Evolutionary conservation across 306 rosid species (phyloP), one percentile per base, ranked within the genome.

Genomic region (Trifolium fragiferum): DNA sequence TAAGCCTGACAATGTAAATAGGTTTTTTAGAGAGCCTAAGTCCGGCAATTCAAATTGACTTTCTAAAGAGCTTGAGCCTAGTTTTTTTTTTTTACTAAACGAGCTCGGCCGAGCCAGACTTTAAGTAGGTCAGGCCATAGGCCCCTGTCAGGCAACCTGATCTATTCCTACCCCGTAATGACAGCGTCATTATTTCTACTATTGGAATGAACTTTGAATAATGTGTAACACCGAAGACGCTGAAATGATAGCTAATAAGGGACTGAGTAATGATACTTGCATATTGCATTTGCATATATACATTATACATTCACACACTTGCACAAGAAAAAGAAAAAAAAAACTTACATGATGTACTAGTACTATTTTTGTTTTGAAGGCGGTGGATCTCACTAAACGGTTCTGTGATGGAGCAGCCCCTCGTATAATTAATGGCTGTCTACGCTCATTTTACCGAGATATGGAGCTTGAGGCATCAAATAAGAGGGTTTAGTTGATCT

Each of bases 391-490:
- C 5, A 92, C 97, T 25, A 93, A 93, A 76, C 93, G 98, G 62
- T 93, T 89, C 78, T 93, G 97, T 68, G 98, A 93, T 40, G 98
- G 98, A 81, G 90, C 92, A 18, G 91, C 98, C 41, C 97, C 98
- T 7, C 97, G 97, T 6, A 80, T 88, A 68, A 85, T 93, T 47
- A 93, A 93, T n/a, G 98, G 98, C 8, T 93, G 96, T 77, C 96
- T 93, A 25, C 85, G 94, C 57, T 89, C 94, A 21, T 91, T 88
- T 82, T 57, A 84, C 61, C 84, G 83, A 70, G 87, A 78, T 67
- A 73, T 78, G 59, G 84, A 86, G 76, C 80, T 60, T 30, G 50
- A 72, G 72, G 50, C 73, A 64, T 69, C 82, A 49, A 64, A 73
- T 51, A 62, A 71, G 25, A 49, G 32, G 19, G 74, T 55, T 55